Conservation (phyloP, 2,329 filamentous ascomycete genomes). For the Mariannaea sp. region DNA sequence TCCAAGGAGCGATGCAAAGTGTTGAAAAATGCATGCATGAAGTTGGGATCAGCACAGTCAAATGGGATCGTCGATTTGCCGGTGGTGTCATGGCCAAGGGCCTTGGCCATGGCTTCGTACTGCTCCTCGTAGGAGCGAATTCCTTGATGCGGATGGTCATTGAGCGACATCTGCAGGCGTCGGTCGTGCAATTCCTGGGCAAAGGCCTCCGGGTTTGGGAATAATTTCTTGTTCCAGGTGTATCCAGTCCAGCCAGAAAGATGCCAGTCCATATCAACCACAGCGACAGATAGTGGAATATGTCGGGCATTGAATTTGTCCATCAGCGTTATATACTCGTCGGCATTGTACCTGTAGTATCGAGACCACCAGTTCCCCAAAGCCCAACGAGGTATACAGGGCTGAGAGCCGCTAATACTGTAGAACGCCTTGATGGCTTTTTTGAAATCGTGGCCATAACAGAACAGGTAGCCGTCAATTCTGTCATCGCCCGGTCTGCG, state of each 20-base stretch:
- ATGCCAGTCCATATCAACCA: conserved; percentile 72
- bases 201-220: conserved; percentile 59
- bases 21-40: conserved; percentile 62
- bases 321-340: conserved; percentile 62
- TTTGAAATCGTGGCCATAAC: conserved; percentile 61
- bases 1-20: conserved; percentile 62
- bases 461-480: conserved; percentile 64
- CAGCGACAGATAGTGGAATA: conserved; percentile 63
- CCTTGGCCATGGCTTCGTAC: conserved; percentile 59
- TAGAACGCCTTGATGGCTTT: conserved; percentile 60
- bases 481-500: conserved; percentile 52
- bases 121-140: conserved; percentile 60
- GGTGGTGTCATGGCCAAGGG: conserved; percentile 55
- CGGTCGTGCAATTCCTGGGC: conserved; percentile 55
- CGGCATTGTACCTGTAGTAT: conserved; percentile 61
- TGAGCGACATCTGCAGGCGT: conserved; percentile 60
- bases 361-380: conserved; percentile 70
- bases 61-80: conserved; percentile 58
- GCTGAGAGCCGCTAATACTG: conserved; percentile 59
- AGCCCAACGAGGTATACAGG: conserved; percentile 59
- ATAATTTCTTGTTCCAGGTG: conserved; percentile 60
- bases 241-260: conserved; percentile 58
- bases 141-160: conserved; percentile 66
- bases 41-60: conserved; percentile 57
- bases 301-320: conserved; percentile 56